Evolutionary conservation across 768 basidiomycete genomes (phyloP).

Genomic region (Dioszegia hungarica): DNA sequence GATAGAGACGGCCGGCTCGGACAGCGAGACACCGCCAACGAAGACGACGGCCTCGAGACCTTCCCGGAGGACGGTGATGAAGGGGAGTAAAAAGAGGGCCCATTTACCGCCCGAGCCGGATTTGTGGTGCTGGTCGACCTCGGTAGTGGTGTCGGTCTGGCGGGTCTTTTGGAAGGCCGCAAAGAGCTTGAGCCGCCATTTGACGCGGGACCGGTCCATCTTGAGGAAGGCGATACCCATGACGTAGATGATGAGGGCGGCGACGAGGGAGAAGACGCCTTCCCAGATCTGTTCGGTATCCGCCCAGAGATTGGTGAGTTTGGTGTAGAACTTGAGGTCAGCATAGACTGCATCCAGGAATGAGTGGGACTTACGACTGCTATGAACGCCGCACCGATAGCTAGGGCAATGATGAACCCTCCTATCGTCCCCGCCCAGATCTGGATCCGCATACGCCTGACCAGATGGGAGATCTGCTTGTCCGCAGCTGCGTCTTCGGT

Average conservation of each 20-base stretch:
- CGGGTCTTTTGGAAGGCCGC: conserved; percentile 58
- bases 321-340: conserved; percentile 71
- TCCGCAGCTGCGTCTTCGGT: background rate
- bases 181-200: conserved; percentile 86
- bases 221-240: conserved; percentile 95
- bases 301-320: conserved; percentile 77
- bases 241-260: conserved; percentile 70
- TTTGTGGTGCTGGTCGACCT: conserved; percentile 16
- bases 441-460: conserved; percentile 64
- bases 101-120: conserved; percentile 64
- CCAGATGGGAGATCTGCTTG: conserved; percentile 13
- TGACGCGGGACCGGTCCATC: conserved; percentile 85
- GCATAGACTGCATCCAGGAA: background rate
- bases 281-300: conserved; percentile 89
- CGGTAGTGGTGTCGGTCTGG: background rate
- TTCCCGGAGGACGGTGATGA: conserved; percentile 90
- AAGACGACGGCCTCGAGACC: conserved; percentile 91
- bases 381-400: conserved; percentile 86
- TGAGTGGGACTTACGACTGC: conserved; percentile 55
- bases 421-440: conserved; percentile 67
- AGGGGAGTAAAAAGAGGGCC: conserved; percentile 80
- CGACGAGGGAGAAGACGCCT: conserved; percentile 57
- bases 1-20: conserved; percentile 72
- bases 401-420: conserved; percentile 71
- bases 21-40: conserved; percentile 86